These are phyloP conservation scores for Vigna nakashimae DNA, from an alignment of 306 rosid species.

Conservation along the genomic window DNA sequence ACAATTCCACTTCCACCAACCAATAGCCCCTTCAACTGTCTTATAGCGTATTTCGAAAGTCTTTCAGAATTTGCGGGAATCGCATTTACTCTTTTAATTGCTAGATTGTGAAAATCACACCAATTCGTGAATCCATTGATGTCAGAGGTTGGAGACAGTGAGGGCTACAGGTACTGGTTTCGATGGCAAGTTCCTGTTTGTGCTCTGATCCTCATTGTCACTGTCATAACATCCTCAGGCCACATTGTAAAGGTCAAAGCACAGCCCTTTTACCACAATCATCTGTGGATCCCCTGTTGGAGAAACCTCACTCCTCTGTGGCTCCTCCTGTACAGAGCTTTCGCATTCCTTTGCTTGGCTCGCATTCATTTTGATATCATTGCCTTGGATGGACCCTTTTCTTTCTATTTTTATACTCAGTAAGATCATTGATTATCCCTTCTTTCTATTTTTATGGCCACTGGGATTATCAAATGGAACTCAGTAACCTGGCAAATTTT, in stretches of 20 bases:
- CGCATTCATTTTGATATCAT: conserved; percentile 39
- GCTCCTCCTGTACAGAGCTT: conserved; percentile 46
- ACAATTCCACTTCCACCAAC: not conserved
- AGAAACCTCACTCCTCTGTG: conserved; percentile 49
- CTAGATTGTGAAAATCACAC: too few species aligned
- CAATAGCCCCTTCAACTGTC: conserved; percentile 1
- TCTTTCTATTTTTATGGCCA: not conserved
- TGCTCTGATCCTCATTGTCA: conserved; percentile 34
- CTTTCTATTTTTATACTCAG: conserved; percentile 55
- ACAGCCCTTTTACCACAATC: conserved; percentile 43
- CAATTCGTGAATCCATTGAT: conserved; percentile 1
- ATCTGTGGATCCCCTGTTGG: conserved; percentile 50
- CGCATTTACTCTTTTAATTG: too few species aligned
- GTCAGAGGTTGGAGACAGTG: conserved; percentile 28
- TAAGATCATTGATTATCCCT: conserved; percentile 24
- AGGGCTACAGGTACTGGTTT: conserved; percentile 41
- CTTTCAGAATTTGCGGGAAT: too few species aligned
- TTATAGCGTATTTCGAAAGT: too few species aligned
- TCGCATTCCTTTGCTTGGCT: conserved; percentile 49
- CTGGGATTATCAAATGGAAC: not conserved
- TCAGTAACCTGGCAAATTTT: not conserved
- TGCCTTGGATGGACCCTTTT: conserved; percentile 35
- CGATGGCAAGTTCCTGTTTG: conserved; percentile 49
- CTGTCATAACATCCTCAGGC: not conserved
- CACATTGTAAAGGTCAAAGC: conserved; percentile 40